phyloP scores from a whole-genome alignment of 108 stramenopile genomes.

The Fistulifera pelliculosa region DNA sequence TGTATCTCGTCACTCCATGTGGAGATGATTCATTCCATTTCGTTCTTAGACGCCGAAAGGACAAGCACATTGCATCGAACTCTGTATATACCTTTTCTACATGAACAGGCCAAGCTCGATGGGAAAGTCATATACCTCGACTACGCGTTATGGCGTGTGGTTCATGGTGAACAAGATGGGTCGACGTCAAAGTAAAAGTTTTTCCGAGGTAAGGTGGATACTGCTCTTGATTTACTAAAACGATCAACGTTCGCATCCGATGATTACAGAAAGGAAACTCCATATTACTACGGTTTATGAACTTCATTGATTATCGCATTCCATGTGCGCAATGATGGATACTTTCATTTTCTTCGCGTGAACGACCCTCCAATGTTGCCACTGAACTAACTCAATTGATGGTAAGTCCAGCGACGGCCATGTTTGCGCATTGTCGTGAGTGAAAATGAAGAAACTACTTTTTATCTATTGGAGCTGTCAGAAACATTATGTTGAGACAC shows the following conservation, averaged over 20 bases:
- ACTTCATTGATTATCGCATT: slow-evolving; percentile 1
- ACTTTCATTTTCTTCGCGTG: background rate
- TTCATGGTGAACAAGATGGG: background rate
- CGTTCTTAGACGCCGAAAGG: slow-evolving; percentile 35
- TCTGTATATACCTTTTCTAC: slow-evolving; percentile 35
- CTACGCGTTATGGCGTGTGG: slow-evolving; percentile 14
- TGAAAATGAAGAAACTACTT: background rate
- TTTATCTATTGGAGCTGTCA: slow-evolving; percentile 10
- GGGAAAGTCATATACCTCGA: slow-evolving; percentile 18
- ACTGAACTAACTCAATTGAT: background rate
- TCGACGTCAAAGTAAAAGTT: background rate
- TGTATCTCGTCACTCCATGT: slow-evolving; percentile 8
- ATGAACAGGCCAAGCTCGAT: slow-evolving; percentile 17
- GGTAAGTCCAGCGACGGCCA: background rate
- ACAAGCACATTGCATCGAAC: slow-evolving; percentile 38
- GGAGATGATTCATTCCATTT: slow-evolving; percentile 16
- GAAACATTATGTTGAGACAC: slow-evolving; percentile 6
- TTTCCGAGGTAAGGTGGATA: slow-evolving; percentile 2
- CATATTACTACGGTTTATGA: slow-evolving; percentile 19
- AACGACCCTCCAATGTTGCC: background rate
- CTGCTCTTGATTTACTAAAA: background rate
- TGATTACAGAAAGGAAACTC: slow-evolving; percentile 3
- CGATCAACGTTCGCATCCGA: background rate
- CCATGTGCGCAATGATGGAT: slow-evolving; percentile 8
- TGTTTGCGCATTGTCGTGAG: background rate